Evolutionary conservation across 2,329 filamentous ascomycete species (phyloP).

Genomic region (Diplodia scrobiculata): DNA sequence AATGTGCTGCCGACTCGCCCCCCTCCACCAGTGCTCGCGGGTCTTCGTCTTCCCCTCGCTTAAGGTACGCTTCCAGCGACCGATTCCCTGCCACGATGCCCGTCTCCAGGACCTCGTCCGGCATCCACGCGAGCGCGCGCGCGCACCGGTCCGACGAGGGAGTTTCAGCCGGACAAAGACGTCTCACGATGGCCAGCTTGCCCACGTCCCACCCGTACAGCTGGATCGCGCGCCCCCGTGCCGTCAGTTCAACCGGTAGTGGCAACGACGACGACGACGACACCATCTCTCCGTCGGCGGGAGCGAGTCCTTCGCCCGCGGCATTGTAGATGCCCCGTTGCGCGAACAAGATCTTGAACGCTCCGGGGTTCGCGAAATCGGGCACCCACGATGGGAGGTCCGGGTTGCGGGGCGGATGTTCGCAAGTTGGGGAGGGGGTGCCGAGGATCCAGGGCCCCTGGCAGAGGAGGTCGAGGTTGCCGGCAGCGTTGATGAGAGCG

Average conservation of each 20-base stretch:
- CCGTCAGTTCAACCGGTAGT: not conserved
- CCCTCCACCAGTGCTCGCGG: not conserved
- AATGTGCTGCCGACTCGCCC: too few species aligned
- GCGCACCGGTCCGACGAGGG: not conserved
- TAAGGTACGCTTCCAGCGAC: not conserved
- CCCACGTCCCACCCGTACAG: not conserved
- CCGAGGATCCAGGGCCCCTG: slow-evolving; percentile 25
- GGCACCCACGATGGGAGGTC: slow-evolving; percentile 38
- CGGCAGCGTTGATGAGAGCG: slow-evolving; percentile 33
- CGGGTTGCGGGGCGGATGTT: too few species aligned
- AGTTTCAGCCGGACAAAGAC: too few species aligned
- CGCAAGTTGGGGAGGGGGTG: not conserved
- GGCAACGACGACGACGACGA: too few species aligned
- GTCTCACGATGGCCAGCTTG: not conserved
- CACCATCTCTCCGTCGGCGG: too few species aligned
- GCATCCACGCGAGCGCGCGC: not conserved
- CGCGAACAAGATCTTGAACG: slow-evolving; percentile 12
- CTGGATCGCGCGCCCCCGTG: not conserved
- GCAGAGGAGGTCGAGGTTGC: slow-evolving; percentile 35
- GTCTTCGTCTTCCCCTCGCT: not conserved
- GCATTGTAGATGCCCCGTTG: slow-evolving; percentile 18
- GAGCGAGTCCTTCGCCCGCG: not conserved
- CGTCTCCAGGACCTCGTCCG: not conserved
- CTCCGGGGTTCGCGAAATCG: slow-evolving; percentile 31
- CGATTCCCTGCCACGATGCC: not conserved